A percentile compares a stretch with the other conserved stretches of the same genome.
Evolutionary conservation across 2,329 filamentous ascomycete genomes (phyloP).

Genomic region (Neodidymelliopsis sp.): DNA sequence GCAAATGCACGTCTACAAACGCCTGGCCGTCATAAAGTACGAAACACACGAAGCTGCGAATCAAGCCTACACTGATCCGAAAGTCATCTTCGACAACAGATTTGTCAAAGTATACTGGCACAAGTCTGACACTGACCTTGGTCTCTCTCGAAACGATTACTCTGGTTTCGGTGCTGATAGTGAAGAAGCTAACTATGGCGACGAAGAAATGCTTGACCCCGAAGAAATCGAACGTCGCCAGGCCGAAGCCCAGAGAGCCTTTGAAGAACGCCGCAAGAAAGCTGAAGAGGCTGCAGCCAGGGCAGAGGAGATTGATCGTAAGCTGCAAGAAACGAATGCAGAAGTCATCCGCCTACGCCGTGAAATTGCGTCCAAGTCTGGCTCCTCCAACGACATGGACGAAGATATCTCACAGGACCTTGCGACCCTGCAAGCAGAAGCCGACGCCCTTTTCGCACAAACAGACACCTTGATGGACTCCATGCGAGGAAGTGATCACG

Average conservation of each 20-base stretch:
- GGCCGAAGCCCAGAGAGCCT: slow-evolving; percentile 72
- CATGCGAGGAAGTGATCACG: slow-evolving; percentile 31
- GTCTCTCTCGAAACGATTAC: background rate
- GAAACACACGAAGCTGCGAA: slow-evolving; percentile 71
- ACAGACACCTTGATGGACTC: slow-evolving; percentile 34
- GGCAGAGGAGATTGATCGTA: slow-evolving; percentile 69
- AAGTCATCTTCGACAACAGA: slow-evolving; percentile 82
- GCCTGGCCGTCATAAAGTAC: slow-evolving; percentile 74
- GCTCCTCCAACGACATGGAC: slow-evolving; percentile 20
- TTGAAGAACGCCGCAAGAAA: slow-evolving; percentile 71
- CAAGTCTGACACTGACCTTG: slow-evolving; percentile 52
- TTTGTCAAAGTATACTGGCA: slow-evolving; percentile 88
- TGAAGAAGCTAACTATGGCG: slow-evolving; percentile 23
- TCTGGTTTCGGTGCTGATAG: slow-evolving; percentile 25
- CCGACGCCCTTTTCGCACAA: slow-evolving; percentile 73
- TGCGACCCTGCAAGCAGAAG: slow-evolving; percentile 52
- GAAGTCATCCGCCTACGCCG: slow-evolving; percentile 69
- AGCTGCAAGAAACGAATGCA: slow-evolving; percentile 68
- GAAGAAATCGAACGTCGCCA: slow-evolving; percentile 74
- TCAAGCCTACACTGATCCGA: slow-evolving; percentile 76
- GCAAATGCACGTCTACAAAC: slow-evolving; percentile 70
- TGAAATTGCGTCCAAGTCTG: slow-evolving; percentile 63
- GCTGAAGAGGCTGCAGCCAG: slow-evolving; percentile 69
- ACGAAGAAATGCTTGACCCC: slow-evolving; percentile 67
- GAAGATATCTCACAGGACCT: slow-evolving; percentile 29